Conservation (phyloP, 129 eudicot genomes). For the Escallonia herrerae region DNA sequence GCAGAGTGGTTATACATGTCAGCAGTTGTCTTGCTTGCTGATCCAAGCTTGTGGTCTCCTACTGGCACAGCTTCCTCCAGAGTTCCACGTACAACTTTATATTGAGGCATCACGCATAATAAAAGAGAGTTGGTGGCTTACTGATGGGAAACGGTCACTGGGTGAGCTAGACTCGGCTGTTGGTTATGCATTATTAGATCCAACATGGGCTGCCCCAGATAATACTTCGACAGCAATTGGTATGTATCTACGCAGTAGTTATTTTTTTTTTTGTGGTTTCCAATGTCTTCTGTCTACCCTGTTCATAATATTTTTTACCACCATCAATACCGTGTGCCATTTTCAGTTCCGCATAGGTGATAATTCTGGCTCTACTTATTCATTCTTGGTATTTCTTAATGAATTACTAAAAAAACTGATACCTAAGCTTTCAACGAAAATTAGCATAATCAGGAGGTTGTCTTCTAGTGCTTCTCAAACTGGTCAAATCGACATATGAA, state of each 20-base stretch:
- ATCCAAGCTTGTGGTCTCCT: slow-evolving; percentile 96
- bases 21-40: slow-evolving; percentile 89
- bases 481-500: too few relatives aligned
- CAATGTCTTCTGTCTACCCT: too few relatives aligned
- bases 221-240: slow-evolving; percentile 95
- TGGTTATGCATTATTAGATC: slow-evolving; percentile 92
- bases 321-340: too few relatives aligned
- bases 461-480: too few relatives aligned
- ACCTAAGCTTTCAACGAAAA: too few relatives aligned
- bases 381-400: too few relatives aligned
- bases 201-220: slow-evolving; percentile 99
- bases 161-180: slow-evolving; percentile 88
- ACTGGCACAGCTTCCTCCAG: slow-evolving; percentile 91
- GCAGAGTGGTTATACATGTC: slow-evolving; percentile 89
- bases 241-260: slow-evolving; percentile 14
- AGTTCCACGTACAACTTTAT: slow-evolving; percentile 82
- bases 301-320: too few relatives aligned
- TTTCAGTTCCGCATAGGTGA: too few relatives aligned
- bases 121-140: slow-evolving; percentile 95
- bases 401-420: too few relatives aligned
- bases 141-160: slow-evolving; percentile 66
- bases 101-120: slow-evolving; percentile 82
- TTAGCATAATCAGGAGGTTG: too few relatives aligned
- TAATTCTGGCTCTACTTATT: too few relatives aligned
- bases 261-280: neutral